Percentiles rank a stretch among this genome's conserved stretches.
Evolutionary conservation across 2,329 filamentous ascomycete species (phyloP).

Genomic region (Calonectria multiphialidica): DNA sequence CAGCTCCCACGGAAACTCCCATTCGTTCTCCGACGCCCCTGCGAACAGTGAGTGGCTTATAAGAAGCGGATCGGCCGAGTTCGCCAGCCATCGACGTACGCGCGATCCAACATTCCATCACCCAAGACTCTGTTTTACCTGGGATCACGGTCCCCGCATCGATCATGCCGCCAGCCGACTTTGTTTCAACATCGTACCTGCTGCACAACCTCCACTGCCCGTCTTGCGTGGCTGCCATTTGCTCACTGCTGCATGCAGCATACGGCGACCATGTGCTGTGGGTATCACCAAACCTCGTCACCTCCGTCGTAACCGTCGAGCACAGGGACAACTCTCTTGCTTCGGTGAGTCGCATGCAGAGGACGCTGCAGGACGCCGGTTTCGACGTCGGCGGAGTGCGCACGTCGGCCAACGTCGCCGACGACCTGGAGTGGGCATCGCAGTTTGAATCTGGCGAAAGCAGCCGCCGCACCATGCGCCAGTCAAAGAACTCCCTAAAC

Average conservation of each 20-base stretch:
- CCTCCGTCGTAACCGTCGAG: slow-evolving; percentile 74
- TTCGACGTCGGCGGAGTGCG: slow-evolving; percentile 69
- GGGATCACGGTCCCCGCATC: background rate
- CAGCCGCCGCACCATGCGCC: slow-evolving; percentile 33
- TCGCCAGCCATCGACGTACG: background rate
- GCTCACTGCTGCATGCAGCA: slow-evolving; percentile 64
- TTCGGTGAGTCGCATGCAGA: slow-evolving; percentile 56
- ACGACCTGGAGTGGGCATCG: slow-evolving; percentile 42
- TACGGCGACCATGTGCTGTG: slow-evolving; percentile 62
- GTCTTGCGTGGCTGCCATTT: slow-evolving; percentile 77
- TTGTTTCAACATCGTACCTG: slow-evolving; percentile 71
- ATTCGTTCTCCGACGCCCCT: background rate
- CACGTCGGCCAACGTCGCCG: slow-evolving; percentile 49
- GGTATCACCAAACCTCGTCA: slow-evolving; percentile 78
- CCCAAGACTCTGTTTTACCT: slow-evolving; percentile 10
- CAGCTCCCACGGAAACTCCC: background rate
- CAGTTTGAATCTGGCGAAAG: slow-evolving; percentile 38
- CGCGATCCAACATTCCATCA: background rate
- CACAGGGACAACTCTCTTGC: slow-evolving; percentile 60
- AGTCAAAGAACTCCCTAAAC: slow-evolving; percentile 37
- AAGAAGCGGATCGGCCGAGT: background rate
- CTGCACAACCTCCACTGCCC: slow-evolving; percentile 84
- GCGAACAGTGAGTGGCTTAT: slow-evolving; percentile 9
- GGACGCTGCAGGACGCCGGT: slow-evolving; percentile 66
- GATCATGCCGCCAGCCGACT: slow-evolving; percentile 45